Percentiles rank a stretch among this genome's conserved stretches.
phyloP scores from a whole-genome alignment of 2,329 filamentous ascomycete genomes.

The Hymenoscyphus scutula region DNA sequence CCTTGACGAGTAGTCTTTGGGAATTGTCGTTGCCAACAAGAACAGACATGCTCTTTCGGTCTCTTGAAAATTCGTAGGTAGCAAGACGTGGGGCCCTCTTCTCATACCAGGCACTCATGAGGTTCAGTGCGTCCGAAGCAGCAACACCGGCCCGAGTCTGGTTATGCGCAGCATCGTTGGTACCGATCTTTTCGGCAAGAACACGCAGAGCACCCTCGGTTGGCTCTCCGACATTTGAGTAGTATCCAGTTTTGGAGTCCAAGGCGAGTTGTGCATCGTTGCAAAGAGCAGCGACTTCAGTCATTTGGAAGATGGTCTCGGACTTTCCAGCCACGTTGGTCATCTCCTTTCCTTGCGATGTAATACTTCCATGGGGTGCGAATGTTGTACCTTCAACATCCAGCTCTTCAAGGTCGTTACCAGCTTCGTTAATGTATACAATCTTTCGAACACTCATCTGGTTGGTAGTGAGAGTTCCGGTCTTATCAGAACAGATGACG shows the following conservation, averaged over 20 bases:
- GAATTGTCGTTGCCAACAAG: constrained; percentile 68
- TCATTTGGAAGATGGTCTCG: constrained; percentile 75
- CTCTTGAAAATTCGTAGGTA: constrained; percentile 94
- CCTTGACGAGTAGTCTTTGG: constrained; percentile 90
- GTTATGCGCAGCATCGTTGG: constrained; percentile 52
- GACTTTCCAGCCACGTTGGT: constrained; percentile 69
- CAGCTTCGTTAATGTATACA: constrained; percentile 74
- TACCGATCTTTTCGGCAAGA: constrained; percentile 91
- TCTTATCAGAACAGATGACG: constrained; percentile 99
- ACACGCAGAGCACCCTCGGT: constrained; percentile 92
- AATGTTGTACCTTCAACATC: constrained; percentile 93
- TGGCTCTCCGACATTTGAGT: constrained; percentile 85
- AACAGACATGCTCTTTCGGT: constrained; percentile 99
- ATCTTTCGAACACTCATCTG: constrained; percentile 98
- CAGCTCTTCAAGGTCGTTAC: constrained; percentile 75
- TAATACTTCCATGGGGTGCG: constrained; percentile 74
- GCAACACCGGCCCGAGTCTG: constrained; percentile 46
- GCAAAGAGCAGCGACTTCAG: constrained; percentile 71
- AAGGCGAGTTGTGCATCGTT: constrained; percentile 85
- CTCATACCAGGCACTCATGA: constrained; percentile 83
- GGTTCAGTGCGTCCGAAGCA: constrained; percentile 66
- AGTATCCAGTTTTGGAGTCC: constrained; percentile 71
- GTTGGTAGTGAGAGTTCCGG: constrained; percentile 95
- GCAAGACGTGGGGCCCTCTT: constrained; percentile 70
- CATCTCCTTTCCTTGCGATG: constrained; percentile 64